phyloP scores from a whole-genome alignment of 2,329 filamentous ascomycete genomes.

The Aspergillus sclerotialis region DNA sequence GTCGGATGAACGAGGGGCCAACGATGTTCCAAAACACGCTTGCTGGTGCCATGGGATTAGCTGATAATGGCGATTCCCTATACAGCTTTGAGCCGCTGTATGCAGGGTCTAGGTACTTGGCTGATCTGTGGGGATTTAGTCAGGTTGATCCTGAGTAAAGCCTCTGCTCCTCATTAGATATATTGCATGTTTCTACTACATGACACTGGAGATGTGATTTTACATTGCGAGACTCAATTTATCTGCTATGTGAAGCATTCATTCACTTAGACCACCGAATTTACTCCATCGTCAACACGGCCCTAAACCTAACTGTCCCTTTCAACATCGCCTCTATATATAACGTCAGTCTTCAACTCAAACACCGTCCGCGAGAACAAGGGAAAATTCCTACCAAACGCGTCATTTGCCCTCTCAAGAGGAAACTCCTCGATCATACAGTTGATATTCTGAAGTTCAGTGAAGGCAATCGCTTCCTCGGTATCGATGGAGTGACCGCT shows the following conservation, averaged over 20 bases:
- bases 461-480: conserved; percentile 43
- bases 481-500: conserved; percentile 46
- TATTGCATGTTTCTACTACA: too few relatives aligned
- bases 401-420: conserved; percentile 36
- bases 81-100: conserved; percentile 5
- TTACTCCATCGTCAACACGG: conserved; percentile 42
- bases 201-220: too few relatives aligned
- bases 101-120: conserved; percentile 1
- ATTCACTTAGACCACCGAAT: too few relatives aligned
- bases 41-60: conserved; percentile 5
- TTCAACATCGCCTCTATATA: conserved; percentile 41
- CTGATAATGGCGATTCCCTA: conserved; percentile 3
- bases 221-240: too few relatives aligned
- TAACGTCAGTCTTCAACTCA: not conserved
- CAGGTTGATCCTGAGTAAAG: too few relatives aligned
- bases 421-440: conserved; percentile 50
- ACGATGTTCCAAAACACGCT: conserved; percentile 1
- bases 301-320: conserved; percentile 35
- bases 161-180: too few relatives aligned
- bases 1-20: not conserved
- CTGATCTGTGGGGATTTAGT: conserved; percentile 2
- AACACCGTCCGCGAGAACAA: not conserved
- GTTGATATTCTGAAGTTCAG: conserved; percentile 42
- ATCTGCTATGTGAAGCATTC: too few relatives aligned
- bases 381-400: conserved; percentile 35